These are phyloP conservation scores for Rhazya stricta DNA, from an alignment of 257 asterid genomes.

Conservation along the genomic window DNA sequence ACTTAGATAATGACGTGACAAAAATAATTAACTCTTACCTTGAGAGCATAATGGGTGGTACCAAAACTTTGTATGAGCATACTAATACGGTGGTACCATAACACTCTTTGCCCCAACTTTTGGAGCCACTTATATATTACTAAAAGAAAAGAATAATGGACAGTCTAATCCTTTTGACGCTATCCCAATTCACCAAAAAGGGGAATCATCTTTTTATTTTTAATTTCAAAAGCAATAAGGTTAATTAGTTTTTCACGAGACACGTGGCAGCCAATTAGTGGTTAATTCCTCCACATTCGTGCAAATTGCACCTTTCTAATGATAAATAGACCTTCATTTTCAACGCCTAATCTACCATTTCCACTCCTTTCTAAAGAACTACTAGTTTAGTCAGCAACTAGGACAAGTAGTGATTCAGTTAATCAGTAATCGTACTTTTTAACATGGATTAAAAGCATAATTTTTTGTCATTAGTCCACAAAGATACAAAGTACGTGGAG, in stretches of 20 bases:
- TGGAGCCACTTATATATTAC: neutral
- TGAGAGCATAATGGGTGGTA: too few relatives aligned
- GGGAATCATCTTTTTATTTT: neutral
- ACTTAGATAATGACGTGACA: too few relatives aligned
- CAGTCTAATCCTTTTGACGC: neutral
- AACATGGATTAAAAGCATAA: neutral
- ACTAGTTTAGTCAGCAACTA: slow-evolving; percentile 1
- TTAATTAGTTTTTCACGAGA: too few relatives aligned
- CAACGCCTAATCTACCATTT: neutral
- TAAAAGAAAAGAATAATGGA: too few relatives aligned
- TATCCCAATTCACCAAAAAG: neutral
- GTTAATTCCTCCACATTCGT: neutral
- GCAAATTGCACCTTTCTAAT: slow-evolving; percentile 17
- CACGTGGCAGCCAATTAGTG: neutral
- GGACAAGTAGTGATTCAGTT: slow-evolving; percentile 10
- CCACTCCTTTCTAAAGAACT: neutral
- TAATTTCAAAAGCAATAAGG: too few relatives aligned
- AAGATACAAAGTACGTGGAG: neutral
- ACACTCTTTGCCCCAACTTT: too few relatives aligned
- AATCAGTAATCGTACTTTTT: neutral
- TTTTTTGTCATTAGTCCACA: neutral
- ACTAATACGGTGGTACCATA: too few relatives aligned
- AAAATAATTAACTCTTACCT: too few relatives aligned
- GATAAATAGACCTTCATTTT: neutral
- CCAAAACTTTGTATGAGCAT: too few relatives aligned